Conservation (phyloP, 805 yeast species). For the Saccharomycopsis fibuligera region DNA sequence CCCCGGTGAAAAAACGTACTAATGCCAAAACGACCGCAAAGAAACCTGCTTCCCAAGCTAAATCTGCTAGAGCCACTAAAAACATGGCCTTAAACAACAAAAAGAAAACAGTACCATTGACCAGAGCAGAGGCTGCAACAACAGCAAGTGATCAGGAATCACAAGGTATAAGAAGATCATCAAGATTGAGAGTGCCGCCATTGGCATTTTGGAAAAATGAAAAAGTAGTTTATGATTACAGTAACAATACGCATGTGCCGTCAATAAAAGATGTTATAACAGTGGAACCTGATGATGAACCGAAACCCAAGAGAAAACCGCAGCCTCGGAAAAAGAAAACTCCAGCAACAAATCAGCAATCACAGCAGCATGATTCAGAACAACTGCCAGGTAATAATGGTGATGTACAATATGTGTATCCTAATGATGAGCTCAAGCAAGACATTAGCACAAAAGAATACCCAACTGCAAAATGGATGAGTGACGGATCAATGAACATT, state of each 20-base stretch:
- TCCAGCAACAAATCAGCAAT: constrained; percentile 13
- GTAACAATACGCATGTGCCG: constrained; percentile 38
- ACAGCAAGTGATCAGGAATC: background rate
- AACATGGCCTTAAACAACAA: constrained; percentile 21
- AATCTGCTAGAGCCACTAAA: constrained; percentile 16
- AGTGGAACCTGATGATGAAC: constrained; percentile 22
- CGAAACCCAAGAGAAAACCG: background rate
- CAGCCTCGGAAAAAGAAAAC: background rate
- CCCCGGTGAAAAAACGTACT: background rate
- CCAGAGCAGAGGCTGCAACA: background rate
- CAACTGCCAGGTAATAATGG: constrained; percentile 22
- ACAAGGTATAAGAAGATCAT: constrained; percentile 51
- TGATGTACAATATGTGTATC: constrained; percentile 15
- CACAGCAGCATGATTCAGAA: constrained; percentile 15
- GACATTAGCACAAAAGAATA: background rate
- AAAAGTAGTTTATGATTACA: constrained; percentile 51
- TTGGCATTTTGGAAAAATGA: constrained; percentile 85
- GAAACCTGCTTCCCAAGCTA: background rate
- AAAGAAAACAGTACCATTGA: background rate
- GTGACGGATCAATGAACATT: constrained; percentile 34
- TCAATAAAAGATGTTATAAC: constrained; percentile 55
- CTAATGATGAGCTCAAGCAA: constrained; percentile 23
- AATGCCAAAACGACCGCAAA: background rate
- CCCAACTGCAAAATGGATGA: constrained; percentile 45
- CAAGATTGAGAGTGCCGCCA: constrained; percentile 61